Percentiles rank a stretch among this genome's conserved stretches.
Evolutionary conservation across 2,329 filamentous ascomycete species (phyloP).

Genomic region (Apiospora hydei): DNA sequence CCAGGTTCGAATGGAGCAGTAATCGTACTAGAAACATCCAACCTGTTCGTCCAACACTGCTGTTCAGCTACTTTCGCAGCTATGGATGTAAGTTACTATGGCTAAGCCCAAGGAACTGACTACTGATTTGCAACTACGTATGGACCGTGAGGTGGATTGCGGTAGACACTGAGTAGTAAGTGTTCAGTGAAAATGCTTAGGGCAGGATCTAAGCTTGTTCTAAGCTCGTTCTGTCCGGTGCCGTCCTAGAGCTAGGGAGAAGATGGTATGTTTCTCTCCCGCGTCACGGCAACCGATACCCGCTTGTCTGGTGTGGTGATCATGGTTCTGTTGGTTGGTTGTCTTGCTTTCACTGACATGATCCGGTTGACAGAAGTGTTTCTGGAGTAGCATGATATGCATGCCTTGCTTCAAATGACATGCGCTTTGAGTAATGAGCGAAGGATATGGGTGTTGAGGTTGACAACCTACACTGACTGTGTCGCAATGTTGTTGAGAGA

Average conservation of each 20-base stretch:
- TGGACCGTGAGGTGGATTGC: neutral
- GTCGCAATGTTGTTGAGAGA: neutral
- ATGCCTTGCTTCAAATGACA: neutral
- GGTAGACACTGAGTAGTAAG: neutral
- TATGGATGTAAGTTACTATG: neutral
- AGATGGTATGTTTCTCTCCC: neutral
- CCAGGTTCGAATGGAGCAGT: neutral
- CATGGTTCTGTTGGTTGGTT: neutral
- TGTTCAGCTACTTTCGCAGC: neutral
- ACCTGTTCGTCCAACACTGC: neutral
- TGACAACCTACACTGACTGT: neutral
- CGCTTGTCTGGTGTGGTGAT: neutral
- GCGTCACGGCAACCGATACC: neutral
- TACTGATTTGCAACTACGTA: neutral
- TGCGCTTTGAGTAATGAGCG: neutral
- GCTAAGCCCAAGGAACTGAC: neutral
- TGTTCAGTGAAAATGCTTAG: neutral
- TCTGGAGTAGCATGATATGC: neutral
- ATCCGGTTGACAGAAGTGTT: neutral
- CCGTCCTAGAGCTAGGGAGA: neutral
- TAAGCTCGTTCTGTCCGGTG: neutral
- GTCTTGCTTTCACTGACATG: neutral
- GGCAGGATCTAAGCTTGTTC: neutral
- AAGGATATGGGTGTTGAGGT: neutral
- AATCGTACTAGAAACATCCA: neutral